These are phyloP conservation scores for Adiantum capillusveneris DNA, from an alignment of 75 land plant species.

Conservation along the genomic window DNA sequence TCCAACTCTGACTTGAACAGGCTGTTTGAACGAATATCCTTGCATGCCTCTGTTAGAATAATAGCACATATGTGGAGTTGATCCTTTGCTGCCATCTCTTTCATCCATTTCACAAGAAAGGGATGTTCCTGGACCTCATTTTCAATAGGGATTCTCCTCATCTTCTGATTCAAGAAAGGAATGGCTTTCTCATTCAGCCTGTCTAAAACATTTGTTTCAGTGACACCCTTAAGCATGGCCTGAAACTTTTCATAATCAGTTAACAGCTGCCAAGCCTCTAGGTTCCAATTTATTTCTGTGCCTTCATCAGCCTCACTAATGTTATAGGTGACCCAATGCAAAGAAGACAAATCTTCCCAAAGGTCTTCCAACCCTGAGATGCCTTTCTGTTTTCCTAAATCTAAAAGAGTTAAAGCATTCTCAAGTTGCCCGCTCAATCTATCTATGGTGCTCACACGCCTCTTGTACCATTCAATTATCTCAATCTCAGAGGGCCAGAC, in stretches of 20 bases:
- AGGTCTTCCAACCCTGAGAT: constrained; percentile 49
- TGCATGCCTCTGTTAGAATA: constrained; percentile 70
- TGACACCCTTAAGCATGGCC: constrained; percentile 57
- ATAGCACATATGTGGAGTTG: constrained; percentile 60
- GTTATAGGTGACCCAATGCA: constrained; percentile 60
- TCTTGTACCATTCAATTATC: constrained; percentile 71
- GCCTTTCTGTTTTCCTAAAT: constrained; percentile 65
- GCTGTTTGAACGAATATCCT: constrained; percentile 19
- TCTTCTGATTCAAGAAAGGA: constrained; percentile 58
- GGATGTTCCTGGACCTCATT: constrained; percentile 9
- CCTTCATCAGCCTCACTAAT: constrained; percentile 27
- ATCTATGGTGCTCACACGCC: constrained; percentile 71
- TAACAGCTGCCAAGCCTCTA: constrained; percentile 63
- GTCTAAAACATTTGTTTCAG: constrained; percentile 51
- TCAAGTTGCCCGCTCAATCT: constrained; percentile 78
- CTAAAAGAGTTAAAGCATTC: constrained; percentile 70
- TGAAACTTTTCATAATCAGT: constrained; percentile 80
- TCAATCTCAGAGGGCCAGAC: constrained; percentile 67
- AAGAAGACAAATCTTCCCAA: constrained; percentile 53
- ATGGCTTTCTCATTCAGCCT: constrained; percentile 56
- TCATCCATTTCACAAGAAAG: constrained; percentile 76
- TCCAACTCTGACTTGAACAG: constrained; percentile 65
- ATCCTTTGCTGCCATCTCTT: constrained; percentile 54
- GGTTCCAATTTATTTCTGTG: constrained; percentile 24
- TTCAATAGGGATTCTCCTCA: not conserved